Percentiles rank a stretch among this genome's conserved stretches.
phyloP scores from a whole-genome alignment of 2,329 filamentous ascomycete species.

The Apiospora hydei region DNA sequence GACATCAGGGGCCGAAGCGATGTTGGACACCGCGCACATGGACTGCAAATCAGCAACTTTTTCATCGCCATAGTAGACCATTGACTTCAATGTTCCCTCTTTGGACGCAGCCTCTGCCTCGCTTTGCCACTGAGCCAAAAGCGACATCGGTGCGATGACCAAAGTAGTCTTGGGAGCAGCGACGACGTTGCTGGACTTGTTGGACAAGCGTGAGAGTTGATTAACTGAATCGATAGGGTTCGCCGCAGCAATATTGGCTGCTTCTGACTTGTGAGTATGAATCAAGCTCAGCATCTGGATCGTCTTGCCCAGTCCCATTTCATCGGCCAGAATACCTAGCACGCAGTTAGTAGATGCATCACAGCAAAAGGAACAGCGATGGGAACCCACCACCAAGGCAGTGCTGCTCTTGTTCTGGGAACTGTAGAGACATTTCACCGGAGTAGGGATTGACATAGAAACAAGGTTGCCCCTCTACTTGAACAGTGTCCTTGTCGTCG shows the following conservation, averaged over 20 bases:
- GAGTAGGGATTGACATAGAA: conserved; percentile 99
- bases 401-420: conserved; percentile 92
- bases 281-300: conserved; percentile 97
- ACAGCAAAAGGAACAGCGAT: neutral
- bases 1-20: conserved; percentile 80
- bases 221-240: conserved; percentile 57
- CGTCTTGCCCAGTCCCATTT: conserved; percentile 98
- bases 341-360: neutral
- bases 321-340: conserved; percentile 79
- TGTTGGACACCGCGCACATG: conserved; percentile 79
- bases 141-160: conserved; percentile 95
- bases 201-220: conserved; percentile 67
- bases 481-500: conserved; percentile 78
- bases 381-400: conserved; percentile 77
- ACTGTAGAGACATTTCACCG: conserved; percentile 89
- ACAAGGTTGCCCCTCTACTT: conserved; percentile 68
- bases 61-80: conserved; percentile 92
- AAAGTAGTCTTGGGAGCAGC: conserved; percentile 87
- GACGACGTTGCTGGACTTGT: conserved; percentile 63
- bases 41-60: conserved; percentile 80
- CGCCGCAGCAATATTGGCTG: conserved; percentile 51
- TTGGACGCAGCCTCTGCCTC: conserved; percentile 92
- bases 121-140: conserved; percentile 96
- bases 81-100: conserved; percentile 79
- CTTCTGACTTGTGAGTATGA: conserved; percentile 77